Base-by-base conservation (phyloP, 805 yeast species). In the Torulaspora indica region DNA sequence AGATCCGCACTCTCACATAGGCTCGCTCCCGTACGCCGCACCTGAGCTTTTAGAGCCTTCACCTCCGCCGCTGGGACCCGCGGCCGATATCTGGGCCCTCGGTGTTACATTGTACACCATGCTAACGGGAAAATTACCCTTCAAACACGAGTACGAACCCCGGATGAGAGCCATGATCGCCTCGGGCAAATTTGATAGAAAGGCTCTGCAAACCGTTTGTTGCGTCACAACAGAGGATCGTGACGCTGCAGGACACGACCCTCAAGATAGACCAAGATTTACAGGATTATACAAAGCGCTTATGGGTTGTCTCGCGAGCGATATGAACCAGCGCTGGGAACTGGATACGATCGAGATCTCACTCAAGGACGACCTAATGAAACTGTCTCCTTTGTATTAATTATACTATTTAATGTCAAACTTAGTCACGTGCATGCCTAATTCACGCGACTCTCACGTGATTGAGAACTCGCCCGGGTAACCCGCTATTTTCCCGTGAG, bases 1-100 rank as follows among this genome's bases (percentile, higher is more conserved):
- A 9, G 53, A 49, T 34, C 86, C 86, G 1, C 84, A 80, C 58
- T 68, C 78, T 17, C 83, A 82, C 53, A 85, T 87, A 38, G 98
- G 98, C 0, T 89, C 96, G 1, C 70, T 90, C 25, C 96, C 97
- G 0, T 90, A 88, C 61, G 95, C 96, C 0, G 78, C 95, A 0
- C 98, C 98, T 0, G 96, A 90, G 60, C 70, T 88, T 13, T 66
- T 89, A 32, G 68, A 70, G 32, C 82, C 85, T 1, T 71, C 72
- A 35, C 85, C 88, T 69, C 80, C 56, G 69, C 81, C 47, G 44
- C 64, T 56, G 57, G 82, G 83, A 2, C 81, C 85, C 2, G 68
- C 78, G 31, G 82, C 90, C 1, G 98, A 90, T 65, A 74, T 86
- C 4, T 90, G 97, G 97, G 95, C 96, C 0, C 72, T 85, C 35